phyloP scores from a whole-genome alignment of 1,284 basidiomycete species.

The Ceratobasidium sp. region DNA sequence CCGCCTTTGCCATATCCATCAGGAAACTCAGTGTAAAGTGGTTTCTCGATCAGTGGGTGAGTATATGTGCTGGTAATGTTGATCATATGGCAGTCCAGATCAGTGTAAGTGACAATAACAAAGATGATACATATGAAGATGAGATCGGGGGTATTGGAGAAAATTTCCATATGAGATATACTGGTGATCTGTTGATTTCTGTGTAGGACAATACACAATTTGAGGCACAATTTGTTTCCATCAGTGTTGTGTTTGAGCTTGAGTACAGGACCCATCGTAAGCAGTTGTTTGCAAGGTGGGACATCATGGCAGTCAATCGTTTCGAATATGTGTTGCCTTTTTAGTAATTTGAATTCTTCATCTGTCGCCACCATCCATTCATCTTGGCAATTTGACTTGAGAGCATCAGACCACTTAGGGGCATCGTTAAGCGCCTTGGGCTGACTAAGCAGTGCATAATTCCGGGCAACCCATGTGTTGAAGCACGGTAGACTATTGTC shows the following conservation, averaged over 20 bases:
- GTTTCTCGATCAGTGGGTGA: conserved; percentile 2
- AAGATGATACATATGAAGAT: not conserved
- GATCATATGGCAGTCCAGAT: conserved; percentile 11
- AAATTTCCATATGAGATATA: not conserved
- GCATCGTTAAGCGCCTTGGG: not conserved
- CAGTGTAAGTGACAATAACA: not conserved
- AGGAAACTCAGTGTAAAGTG: conserved; percentile 9
- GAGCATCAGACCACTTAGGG: conserved; percentile 5
- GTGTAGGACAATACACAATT: not conserved
- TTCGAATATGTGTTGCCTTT: not conserved
- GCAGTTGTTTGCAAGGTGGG: not conserved
- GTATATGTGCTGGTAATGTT: too few species aligned
- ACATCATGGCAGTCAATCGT: not conserved
- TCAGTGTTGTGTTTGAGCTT: not conserved
- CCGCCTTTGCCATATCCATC: conserved; percentile 1
- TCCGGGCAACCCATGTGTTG: not conserved
- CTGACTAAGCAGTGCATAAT: not conserved
- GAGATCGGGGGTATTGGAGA: conserved; percentile 24
- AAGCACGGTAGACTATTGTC: not conserved
- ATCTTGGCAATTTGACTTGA: not conserved
- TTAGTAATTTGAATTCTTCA: not conserved
- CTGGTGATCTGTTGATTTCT: conserved; percentile 16
- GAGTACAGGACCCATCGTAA: not conserved
- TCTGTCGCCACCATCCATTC: conserved; percentile 20
- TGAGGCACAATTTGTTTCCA: not conserved